These are phyloP conservation scores for Penicillium polonicum DNA, from an alignment of 2,329 filamentous ascomycete species.

Conservation along the genomic window DNA sequence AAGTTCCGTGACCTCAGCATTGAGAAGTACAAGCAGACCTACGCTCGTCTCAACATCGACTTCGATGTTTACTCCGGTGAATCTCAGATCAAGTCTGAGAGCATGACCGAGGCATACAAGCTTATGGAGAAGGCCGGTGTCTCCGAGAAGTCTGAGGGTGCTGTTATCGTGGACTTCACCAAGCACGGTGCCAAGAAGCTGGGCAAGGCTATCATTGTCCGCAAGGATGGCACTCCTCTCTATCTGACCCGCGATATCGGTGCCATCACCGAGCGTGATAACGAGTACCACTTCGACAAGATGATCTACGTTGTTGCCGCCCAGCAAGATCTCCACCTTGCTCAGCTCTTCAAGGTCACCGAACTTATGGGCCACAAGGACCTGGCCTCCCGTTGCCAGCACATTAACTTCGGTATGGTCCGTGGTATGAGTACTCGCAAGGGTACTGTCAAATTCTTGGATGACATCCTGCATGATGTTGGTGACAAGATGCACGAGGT, in stretches of 20 bases:
- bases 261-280: conserved; percentile 61
- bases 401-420: conserved; percentile 67
- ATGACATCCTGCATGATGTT: conserved; percentile 74
- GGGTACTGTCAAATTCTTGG: conserved; percentile 71
- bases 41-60: conserved; percentile 62
- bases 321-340: conserved; percentile 64
- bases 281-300: conserved; percentile 63
- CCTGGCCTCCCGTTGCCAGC: conserved; percentile 58
- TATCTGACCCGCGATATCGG: conserved; percentile 71
- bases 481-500: conserved; percentile 97
- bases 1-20: conserved; percentile 65
- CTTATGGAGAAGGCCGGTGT: conserved; percentile 60
- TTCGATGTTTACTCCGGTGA: conserved; percentile 69
- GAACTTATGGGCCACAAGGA: conserved; percentile 62
- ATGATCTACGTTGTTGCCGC: conserved; percentile 67
- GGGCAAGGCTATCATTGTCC: conserved; percentile 65
- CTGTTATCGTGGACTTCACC: conserved; percentile 66
- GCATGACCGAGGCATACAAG: conserved; percentile 60
- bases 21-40: conserved; percentile 63
- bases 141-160: conserved; percentile 64
- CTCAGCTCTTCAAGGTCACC: conserved; percentile 65
- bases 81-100: conserved; percentile 63
- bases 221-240: conserved; percentile 65
- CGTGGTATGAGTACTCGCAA: conserved; percentile 65
- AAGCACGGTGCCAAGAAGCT: conserved; percentile 68